A percentile compares a stretch with the other conserved stretches of the same genome.
phyloP scores from a whole-genome alignment of 768 basidiomycete species.

The Suillus subalutaceus region DNA sequence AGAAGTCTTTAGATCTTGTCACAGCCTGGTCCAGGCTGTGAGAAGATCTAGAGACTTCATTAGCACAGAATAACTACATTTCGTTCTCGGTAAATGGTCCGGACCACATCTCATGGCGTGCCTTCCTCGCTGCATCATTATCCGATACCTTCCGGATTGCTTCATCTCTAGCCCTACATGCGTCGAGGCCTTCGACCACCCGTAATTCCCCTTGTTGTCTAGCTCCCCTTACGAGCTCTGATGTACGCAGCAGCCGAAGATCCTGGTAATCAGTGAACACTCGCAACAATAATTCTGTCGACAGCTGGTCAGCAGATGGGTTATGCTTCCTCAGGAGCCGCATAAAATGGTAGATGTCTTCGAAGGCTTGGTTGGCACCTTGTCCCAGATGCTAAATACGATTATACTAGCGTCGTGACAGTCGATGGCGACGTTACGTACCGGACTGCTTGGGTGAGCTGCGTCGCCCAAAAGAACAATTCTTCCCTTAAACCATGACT shows the following conservation, averaged over 20 bases:
- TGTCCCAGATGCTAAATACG: slow-evolving; percentile 44
- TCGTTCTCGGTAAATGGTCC: slow-evolving; percentile 15
- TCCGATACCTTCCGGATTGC: slow-evolving; percentile 11
- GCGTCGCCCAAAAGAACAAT: slow-evolving; percentile 48
- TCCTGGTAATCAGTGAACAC: slow-evolving; percentile 39
- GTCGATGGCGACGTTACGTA: slow-evolving; percentile 20
- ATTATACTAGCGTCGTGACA: not conserved
- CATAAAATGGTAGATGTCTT: slow-evolving; percentile 42
- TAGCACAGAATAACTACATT: not conserved
- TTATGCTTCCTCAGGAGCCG: slow-evolving; percentile 36
- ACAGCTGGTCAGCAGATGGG: slow-evolving; percentile 26
- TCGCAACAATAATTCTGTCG: slow-evolving; percentile 28
- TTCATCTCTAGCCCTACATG: slow-evolving; percentile 34
- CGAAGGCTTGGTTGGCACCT: slow-evolving; percentile 49
- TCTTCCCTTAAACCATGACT: slow-evolving; percentile 43
- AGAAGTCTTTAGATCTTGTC: too few species aligned
- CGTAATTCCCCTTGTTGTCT: slow-evolving; percentile 38
- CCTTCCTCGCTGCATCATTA: slow-evolving; percentile 4
- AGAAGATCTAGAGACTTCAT: not conserved
- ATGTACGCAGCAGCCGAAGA: slow-evolving; percentile 38
- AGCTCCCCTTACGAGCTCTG: slow-evolving; percentile 38
- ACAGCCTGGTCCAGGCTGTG: too few species aligned
- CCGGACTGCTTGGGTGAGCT: slow-evolving; percentile 49
- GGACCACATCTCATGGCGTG: slow-evolving; percentile 1
- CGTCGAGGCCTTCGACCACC: slow-evolving; percentile 35